These are phyloP conservation scores for Tetrapisispora iriomotensis DNA, from an alignment of 805 yeast genomes.

Conservation along the genomic window DNA sequence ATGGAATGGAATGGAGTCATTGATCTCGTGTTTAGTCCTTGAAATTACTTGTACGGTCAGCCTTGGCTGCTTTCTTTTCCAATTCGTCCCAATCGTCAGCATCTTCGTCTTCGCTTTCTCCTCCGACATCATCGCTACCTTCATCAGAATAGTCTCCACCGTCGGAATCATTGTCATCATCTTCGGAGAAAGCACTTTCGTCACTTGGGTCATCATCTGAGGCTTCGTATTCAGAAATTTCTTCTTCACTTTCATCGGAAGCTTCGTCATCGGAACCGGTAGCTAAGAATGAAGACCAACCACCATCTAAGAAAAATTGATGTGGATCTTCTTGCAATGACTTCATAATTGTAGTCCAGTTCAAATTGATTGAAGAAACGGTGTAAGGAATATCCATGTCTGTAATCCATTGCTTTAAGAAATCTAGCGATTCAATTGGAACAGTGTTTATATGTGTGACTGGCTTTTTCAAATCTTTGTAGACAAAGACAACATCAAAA, in stretches of 20 bases:
- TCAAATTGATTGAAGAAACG: slow-evolving; percentile 91
- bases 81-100: slow-evolving; percentile 35
- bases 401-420: slow-evolving; percentile 93
- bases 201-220: slow-evolving; percentile 36
- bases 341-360: slow-evolving; percentile 94
- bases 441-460: slow-evolving; percentile 91
- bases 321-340: slow-evolving; percentile 87
- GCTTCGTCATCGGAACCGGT: slow-evolving; percentile 76
- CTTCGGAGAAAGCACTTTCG: slow-evolving; percentile 32
- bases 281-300: slow-evolving; percentile 90
- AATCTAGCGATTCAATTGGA: slow-evolving; percentile 86
- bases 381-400: slow-evolving; percentile 93
- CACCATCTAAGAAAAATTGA: slow-evolving; percentile 88
- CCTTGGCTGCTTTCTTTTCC: slow-evolving; percentile 32
- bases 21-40: slow-evolving; percentile 21
- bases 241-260: slow-evolving; percentile 63
- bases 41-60: slow-evolving; percentile 26
- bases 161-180: slow-evolving; percentile 29
- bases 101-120: slow-evolving; percentile 24
- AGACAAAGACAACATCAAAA: slow-evolving; percentile 93
- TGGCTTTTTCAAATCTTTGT: slow-evolving; percentile 79
- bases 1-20: too few relatives aligned
- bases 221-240: slow-evolving; percentile 38
- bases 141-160: slow-evolving; percentile 28
- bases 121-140: slow-evolving; percentile 25